Base-by-base conservation (phyloP, 805 yeast genomes). In the Candida khao-thaluensis region DNA sequence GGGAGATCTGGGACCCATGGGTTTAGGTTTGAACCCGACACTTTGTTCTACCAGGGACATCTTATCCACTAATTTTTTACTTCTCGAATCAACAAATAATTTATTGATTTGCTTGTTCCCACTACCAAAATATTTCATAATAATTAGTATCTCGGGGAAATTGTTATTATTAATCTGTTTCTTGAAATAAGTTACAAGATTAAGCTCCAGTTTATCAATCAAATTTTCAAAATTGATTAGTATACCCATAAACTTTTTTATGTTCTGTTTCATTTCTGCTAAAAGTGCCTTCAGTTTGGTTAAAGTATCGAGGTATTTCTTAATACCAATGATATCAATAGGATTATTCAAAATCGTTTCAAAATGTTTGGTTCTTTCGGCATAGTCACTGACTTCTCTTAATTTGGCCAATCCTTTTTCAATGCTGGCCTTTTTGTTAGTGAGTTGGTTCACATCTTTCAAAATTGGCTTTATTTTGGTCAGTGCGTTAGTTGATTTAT, bases 391-490 rank as follows among this genome's bases (percentile, higher is more conserved):
- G 42, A 58, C 82, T 66, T 62, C 81, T 64, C 46, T 71, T 64
- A 49, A 73, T 59, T 38, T 74, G 66, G 16, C 72, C 66, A 79
- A 56, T 2, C 82, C 76, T 21, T 72, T 69, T 35, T 78, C 81
- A 34, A 82, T 74, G 47, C 81, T 82, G 28, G 63, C 57, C 49
- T 79, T 81, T 45, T 78, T 72, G 1, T 69, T 57, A 26, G 76
- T 77, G 41, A 83, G 58, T 39, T 69, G 65, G 47, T 77, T 77
- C 35, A 85, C 82, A 41, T 79, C 78, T 6, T 73, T 70, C 27
- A 85, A 70, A 32, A 87, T 77, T 1, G 97, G 96, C 35, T 77
- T 75, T 50, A 91, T 78, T 17, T 85, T 72, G 21, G 63, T 60
- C 42, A 80, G 77, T 1, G 91, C 83, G 16, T 70, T 68, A 17